phyloP scores from a whole-genome alignment of 2,329 filamentous ascomycete genomes.

The Ophiostoma triangulosporum region DNA sequence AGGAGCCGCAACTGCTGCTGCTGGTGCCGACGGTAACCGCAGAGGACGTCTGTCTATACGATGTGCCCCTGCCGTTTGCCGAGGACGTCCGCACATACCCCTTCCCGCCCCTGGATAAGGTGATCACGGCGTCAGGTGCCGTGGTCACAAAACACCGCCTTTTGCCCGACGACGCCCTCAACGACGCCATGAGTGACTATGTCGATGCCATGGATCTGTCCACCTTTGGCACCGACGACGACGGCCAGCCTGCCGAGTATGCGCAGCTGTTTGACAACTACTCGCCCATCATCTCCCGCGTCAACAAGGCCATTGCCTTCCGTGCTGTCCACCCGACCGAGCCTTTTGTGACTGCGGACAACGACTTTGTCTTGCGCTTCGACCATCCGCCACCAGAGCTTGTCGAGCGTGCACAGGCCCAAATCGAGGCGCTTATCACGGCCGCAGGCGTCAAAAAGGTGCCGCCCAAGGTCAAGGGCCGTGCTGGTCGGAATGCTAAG shows the following conservation, averaged over 20 bases:
- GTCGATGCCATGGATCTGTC: slow-evolving; percentile 89
- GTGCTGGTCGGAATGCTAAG: slow-evolving; percentile 52
- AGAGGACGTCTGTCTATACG: slow-evolving; percentile 73
- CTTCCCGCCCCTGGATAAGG: slow-evolving; percentile 78
- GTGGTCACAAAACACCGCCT: slow-evolving; percentile 70
- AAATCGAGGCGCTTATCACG: slow-evolving; percentile 51
- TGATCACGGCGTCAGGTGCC: slow-evolving; percentile 77
- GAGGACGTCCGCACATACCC: slow-evolving; percentile 85
- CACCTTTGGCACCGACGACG: slow-evolving; percentile 54
- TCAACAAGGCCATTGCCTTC: slow-evolving; percentile 73
- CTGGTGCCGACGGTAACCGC: slow-evolving; percentile 68
- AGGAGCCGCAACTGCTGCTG: slow-evolving; percentile 62
- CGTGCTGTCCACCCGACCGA: slow-evolving; percentile 63
- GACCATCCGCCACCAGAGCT: slow-evolving; percentile 58
- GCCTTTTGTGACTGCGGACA: slow-evolving; percentile 45
- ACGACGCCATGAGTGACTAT: slow-evolving; percentile 75
- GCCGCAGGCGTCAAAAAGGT: slow-evolving; percentile 79
- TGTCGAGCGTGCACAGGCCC: slow-evolving; percentile 38
- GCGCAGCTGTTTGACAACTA: slow-evolving; percentile 69
- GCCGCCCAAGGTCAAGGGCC: slow-evolving; percentile 64
- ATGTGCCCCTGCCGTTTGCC: slow-evolving; percentile 81
- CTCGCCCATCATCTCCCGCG: slow-evolving; percentile 73
- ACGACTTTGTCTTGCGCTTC: slow-evolving; percentile 53
- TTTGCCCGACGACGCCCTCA: slow-evolving; percentile 61
- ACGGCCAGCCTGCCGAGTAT: slow-evolving; percentile 55